phyloP scores from a whole-genome alignment of 257 asterid species.

The Gynochthodes officinalis region DNA sequence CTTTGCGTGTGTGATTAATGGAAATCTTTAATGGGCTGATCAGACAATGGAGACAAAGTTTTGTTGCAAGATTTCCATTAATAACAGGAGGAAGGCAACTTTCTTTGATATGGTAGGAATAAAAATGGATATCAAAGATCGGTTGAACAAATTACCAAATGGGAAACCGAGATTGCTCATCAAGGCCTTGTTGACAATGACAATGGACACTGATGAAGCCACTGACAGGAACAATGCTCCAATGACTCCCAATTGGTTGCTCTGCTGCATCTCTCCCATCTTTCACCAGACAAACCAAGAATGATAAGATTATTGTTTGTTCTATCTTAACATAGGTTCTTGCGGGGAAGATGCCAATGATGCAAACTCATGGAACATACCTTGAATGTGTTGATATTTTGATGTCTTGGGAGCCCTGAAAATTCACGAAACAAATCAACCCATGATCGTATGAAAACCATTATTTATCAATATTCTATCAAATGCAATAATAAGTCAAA shows the following conservation, averaged over 20 bases:
- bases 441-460: background rate
- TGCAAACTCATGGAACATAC: background rate
- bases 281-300: conserved; percentile 14
- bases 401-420: conserved; percentile 1
- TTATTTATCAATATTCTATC: background rate
- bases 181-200: conserved; percentile 86
- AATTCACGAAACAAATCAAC: background rate
- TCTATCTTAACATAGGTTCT: background rate
- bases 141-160: conserved; percentile 43
- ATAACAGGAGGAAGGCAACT: background rate
- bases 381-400: background rate
- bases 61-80: background rate
- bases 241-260: conserved; percentile 70
- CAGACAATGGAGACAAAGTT: background rate
- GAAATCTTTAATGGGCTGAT: background rate
- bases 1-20: background rate
- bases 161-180: conserved; percentile 91
- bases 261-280: conserved; percentile 75
- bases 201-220: conserved; percentile 90
- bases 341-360: background rate
- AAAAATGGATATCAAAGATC: background rate
- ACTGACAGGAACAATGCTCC: conserved; percentile 84
- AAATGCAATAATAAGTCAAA: background rate
- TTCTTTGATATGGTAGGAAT: background rate
- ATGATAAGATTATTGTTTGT: background rate